Evolutionary conservation across 2,329 filamentous ascomycete species (phyloP).

Genomic region (Pyrenochaeta sp.): DNA sequence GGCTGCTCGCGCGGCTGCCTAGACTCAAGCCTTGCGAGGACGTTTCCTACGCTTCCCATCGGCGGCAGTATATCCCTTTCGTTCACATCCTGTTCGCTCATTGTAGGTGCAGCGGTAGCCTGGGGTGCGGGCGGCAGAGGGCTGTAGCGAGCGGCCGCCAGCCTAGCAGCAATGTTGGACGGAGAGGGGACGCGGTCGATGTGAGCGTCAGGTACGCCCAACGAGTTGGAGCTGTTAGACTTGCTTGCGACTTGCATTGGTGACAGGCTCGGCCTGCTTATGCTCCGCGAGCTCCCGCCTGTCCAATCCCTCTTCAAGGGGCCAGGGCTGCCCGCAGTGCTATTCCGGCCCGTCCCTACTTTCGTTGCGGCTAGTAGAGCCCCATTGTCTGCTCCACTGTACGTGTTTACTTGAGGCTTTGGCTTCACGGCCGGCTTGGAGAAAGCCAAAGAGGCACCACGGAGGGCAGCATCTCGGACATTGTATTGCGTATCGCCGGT

Average conservation of each 20-base stretch:
- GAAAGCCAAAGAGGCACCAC: constrained; percentile 60
- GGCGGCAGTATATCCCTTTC: constrained; percentile 43
- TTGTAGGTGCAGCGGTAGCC: constrained; percentile 15
- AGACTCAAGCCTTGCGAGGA: constrained; percentile 42
- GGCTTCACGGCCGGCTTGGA: constrained; percentile 54
- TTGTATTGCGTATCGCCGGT: constrained; percentile 49
- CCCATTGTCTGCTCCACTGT: constrained; percentile 52
- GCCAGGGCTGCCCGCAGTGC: constrained; percentile 16
- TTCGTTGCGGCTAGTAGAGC: constrained; percentile 57
- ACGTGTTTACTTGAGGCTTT: constrained; percentile 50
- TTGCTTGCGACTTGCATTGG: constrained; percentile 34
- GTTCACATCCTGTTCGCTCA: constrained; percentile 33
- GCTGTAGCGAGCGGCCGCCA: constrained; percentile 69
- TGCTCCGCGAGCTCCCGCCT: constrained; percentile 38
- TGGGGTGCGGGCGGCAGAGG: constrained; percentile 49
- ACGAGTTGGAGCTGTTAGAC: constrained; percentile 40
- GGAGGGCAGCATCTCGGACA: constrained; percentile 56
- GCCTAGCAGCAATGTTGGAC: constrained; percentile 68
- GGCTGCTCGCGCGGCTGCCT: constrained; percentile 23
- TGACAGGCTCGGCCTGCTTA: constrained; percentile 32
- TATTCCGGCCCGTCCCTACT: constrained; percentile 40
- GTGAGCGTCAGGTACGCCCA: constrained; percentile 40
- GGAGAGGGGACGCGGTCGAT: constrained; percentile 58
- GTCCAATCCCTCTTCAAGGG: constrained; percentile 42
- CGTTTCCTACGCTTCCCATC: constrained; percentile 44